phyloP scores from a whole-genome alignment of 441 rosid species.

The Jatropha podagrica region DNA sequence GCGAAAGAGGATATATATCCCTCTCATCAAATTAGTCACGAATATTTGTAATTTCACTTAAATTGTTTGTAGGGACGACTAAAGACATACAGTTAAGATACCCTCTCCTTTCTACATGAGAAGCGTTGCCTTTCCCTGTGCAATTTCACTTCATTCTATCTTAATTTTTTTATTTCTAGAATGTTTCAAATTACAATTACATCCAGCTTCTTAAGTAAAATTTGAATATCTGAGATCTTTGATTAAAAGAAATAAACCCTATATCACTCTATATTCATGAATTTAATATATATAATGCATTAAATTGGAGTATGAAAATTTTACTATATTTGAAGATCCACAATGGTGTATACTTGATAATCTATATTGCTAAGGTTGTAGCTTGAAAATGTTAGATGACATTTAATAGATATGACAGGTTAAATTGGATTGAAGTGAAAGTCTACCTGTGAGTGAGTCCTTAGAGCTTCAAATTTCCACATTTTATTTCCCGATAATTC shows the following conservation, averaged over 20 bases:
- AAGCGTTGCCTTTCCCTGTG: background rate
- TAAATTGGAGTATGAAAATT: background rate
- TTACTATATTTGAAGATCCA: background rate
- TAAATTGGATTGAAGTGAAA: background rate
- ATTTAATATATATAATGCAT: too few relatives aligned
- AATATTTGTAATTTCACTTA: conserved; percentile 15
- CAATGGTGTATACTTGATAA: background rate
- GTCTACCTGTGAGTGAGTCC: too few relatives aligned
- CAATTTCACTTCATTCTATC: background rate
- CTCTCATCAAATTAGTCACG: conserved; percentile 40
- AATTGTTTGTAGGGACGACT: conserved; percentile 6
- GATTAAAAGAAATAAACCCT: too few relatives aligned
- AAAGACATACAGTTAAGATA: background rate
- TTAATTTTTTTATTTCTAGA: background rate
- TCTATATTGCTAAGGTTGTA: background rate
- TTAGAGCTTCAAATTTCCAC: too few relatives aligned
- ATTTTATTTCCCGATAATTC: too few relatives aligned
- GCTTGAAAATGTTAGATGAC: background rate
- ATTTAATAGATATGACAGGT: background rate
- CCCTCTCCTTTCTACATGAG: background rate
- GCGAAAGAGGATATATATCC: background rate
- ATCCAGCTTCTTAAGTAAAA: too few relatives aligned
- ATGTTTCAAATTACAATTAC: background rate
- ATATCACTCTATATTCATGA: too few relatives aligned
- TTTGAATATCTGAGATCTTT: too few relatives aligned